Conservation (phyloP, 2,329 filamentous ascomycete genomes). For the Monilinia fructigena region DNA sequence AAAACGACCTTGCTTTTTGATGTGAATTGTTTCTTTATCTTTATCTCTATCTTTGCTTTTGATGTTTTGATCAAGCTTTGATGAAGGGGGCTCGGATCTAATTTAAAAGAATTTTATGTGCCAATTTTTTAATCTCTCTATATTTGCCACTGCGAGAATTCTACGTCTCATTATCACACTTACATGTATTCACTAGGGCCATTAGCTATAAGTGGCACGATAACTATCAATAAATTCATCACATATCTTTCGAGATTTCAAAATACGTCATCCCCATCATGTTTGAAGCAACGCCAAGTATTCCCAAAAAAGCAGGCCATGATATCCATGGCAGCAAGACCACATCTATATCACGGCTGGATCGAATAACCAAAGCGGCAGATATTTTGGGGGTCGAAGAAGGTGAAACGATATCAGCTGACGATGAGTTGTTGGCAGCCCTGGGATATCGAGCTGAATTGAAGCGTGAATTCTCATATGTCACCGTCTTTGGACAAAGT, state of each 20-base stretch:
- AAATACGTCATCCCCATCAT: background rate
- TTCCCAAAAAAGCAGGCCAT: slow-evolving; percentile 2
- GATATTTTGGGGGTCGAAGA: slow-evolving; percentile 25
- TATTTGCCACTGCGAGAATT: background rate
- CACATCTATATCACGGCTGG: slow-evolving; percentile 1
- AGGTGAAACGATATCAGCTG: slow-evolving; percentile 25
- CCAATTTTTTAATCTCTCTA: background rate
- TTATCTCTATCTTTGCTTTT: no score
- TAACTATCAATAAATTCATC: background rate
- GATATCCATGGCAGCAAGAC: background rate
- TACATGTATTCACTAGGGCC: background rate
- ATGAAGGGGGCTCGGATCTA: background rate
- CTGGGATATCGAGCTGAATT: slow-evolving; percentile 39
- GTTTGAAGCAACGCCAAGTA: background rate
- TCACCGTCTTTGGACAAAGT: slow-evolving; percentile 39
- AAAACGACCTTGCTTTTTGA: background rate
- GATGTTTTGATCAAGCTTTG: background rate
- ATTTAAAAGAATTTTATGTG: slow-evolving; percentile 13
- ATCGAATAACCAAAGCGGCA: slow-evolving; percentile 1
- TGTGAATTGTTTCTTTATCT: slow-evolving; percentile 7
- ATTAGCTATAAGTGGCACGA: no score
- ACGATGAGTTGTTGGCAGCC: slow-evolving; percentile 36
- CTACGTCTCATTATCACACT: background rate
- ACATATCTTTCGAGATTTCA: background rate
- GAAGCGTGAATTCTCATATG: slow-evolving; percentile 39